Evolutionary conservation across 805 yeast genomes (phyloP).

Genomic region (Priceomyces fermenticarens): DNA sequence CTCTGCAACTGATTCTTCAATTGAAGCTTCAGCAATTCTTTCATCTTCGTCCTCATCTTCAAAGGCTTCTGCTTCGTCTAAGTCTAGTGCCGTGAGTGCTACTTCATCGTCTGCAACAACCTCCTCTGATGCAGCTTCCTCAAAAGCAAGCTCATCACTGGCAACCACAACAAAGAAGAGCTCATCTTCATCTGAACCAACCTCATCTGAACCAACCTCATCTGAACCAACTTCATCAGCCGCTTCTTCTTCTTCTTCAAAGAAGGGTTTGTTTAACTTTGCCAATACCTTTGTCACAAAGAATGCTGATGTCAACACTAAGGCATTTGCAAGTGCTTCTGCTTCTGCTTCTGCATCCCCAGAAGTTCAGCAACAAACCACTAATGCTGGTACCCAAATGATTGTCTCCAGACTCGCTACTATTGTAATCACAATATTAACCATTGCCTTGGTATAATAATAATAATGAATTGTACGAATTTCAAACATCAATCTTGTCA

Average conservation of each 20-base stretch:
- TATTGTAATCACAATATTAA: background rate
- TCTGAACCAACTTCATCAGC: too few relatives aligned
- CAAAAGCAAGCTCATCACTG: too few relatives aligned
- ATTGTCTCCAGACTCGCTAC: constrained; percentile 1
- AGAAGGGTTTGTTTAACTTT: constrained; percentile 8
- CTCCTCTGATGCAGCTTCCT: too few relatives aligned
- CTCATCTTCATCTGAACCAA: too few relatives aligned
- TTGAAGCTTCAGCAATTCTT: background rate
- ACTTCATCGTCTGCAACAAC: too few relatives aligned
- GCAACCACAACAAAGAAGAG: too few relatives aligned
- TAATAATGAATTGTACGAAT: too few relatives aligned
- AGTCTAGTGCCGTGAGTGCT: background rate
- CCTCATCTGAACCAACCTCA: too few relatives aligned
- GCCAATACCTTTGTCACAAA: constrained; percentile 12
- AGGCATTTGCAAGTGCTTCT: constrained; percentile 1
- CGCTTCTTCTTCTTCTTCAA: too few relatives aligned
- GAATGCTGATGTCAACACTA: background rate
- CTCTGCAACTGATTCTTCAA: constrained; percentile 3
- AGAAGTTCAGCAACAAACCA: constrained; percentile 3
- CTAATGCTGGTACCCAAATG: constrained; percentile 2
- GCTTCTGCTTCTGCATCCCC: constrained; percentile 3
- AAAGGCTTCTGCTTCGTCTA: constrained; percentile 5
- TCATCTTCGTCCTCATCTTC: background rate
- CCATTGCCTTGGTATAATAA: constrained; percentile 2
- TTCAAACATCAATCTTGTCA: background rate